Percentiles rank a stretch among this genome's conserved stretches.
These are phyloP conservation scores for Cryphonectria radicalis DNA, from an alignment of 2,329 filamentous ascomycete genomes.

Conservation along the genomic window DNA sequence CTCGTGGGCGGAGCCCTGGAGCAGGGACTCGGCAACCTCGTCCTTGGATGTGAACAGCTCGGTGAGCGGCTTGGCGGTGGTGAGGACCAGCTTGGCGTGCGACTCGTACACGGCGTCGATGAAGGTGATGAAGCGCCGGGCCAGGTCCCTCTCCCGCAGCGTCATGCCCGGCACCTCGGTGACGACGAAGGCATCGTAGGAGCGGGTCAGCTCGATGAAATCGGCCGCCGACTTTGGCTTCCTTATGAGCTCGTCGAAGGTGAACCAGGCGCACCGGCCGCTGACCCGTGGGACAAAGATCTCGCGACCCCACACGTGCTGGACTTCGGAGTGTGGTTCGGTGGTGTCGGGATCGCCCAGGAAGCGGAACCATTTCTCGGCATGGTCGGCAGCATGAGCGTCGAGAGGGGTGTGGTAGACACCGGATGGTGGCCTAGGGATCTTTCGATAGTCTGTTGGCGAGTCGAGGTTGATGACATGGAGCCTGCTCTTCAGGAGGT, in stretches of 20 bases:
- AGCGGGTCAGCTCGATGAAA: constrained; percentile 87
- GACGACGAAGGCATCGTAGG: constrained; percentile 90
- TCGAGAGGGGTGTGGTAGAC: constrained; percentile 93
- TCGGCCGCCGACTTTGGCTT: constrained; percentile 89
- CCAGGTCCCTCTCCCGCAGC: constrained; percentile 81
- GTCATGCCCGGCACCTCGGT: constrained; percentile 94
- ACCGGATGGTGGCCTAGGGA: constrained; percentile 87
- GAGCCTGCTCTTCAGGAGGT: constrained; percentile 81
- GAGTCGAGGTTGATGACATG: constrained; percentile 95
- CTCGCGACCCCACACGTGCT: constrained; percentile 90
- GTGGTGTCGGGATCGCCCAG: constrained; percentile 82
- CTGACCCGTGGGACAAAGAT: constrained; percentile 87
- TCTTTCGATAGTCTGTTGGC: constrained; percentile 95
- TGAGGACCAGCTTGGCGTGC: constrained; percentile 93
- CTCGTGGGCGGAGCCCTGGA: constrained; percentile 49
- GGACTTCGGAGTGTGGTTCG: constrained; percentile 74
- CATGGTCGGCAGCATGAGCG: constrained; percentile 75
- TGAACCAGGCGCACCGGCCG: constrained; percentile 87
- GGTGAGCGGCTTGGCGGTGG: constrained; percentile 80
- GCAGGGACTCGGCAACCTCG: constrained; percentile 66
- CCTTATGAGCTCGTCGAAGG: constrained; percentile 89
- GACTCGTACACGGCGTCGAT: constrained; percentile 95
- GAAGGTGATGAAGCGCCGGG: constrained; percentile 93
- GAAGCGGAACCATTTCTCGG: constrained; percentile 94
- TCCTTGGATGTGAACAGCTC: constrained; percentile 82